Base-by-base conservation (phyloP, 768 basidiomycete species). In the Hydnomerulius pinastri region DNA sequence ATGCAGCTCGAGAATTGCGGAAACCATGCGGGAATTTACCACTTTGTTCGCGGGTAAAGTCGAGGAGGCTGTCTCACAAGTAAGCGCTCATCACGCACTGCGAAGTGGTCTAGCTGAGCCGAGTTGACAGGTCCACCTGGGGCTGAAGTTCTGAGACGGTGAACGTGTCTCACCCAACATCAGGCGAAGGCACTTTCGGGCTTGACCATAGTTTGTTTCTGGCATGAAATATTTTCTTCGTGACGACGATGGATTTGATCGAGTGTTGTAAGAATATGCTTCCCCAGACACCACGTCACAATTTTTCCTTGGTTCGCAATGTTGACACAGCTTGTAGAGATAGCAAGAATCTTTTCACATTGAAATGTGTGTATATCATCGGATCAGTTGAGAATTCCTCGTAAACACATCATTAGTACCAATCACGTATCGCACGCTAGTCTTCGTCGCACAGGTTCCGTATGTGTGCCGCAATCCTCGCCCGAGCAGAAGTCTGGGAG, bases 381-480 rank as follows among this genome's bases (percentile, higher is more conserved):
- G n/a, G n/a, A n/a, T n/a, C n/a, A n/a, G n/a, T n/a, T n/a, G n/a
- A n/a, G n/a, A n/a, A n/a, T n/a, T n/a, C n/a, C n/a, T n/a, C 21
- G 23, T 23, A 6, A 9, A 39, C 12, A 10, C 29, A 30, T 30
- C 29, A 30, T 32, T 28, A 39, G 25, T 8, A 41, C 30, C 21
- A 6, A 32, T 28, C 6, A n/a, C n/a, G 10, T 25, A 23, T 13
- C 6, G 11, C 18, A 28, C 15, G 13, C 57, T 30, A 67, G 27
- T 69, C 81, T 17, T 79, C 78, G 30, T 86, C 85, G 57, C 86
- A 88, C 60, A 90, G 85, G 58, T 87, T 85, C 32, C 70, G 75
- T 51, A 91, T 70, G 64, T 90, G 90, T 5, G 83, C 85, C 73
- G 78, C 79, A 43, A 91, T 88, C 51, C 81, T 86, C 49, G 73